These are phyloP conservation scores for Zychaea mexicana DNA, from an alignment of 371 early-diverging fungal species.

Conservation along the genomic window DNA sequence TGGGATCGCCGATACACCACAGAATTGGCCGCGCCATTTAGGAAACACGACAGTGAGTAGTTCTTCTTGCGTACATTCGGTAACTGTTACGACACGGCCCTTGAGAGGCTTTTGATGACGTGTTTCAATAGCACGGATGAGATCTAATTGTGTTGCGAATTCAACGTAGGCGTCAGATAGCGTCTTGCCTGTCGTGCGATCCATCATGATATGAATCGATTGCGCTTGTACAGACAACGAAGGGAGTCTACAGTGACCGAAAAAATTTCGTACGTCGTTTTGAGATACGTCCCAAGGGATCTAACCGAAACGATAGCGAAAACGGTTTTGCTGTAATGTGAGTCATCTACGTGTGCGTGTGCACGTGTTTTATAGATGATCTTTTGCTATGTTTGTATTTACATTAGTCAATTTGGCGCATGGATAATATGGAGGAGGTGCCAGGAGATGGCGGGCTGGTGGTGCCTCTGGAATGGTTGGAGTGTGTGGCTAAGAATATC, in stretches of 20 bases:
- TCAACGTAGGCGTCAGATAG: conserved; percentile 69
- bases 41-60: conserved; percentile 68
- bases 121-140: conserved; percentile 50
- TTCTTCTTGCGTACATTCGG: conserved; percentile 68
- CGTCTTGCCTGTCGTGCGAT: conserved; percentile 68
- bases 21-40: conserved; percentile 64
- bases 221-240: conserved; percentile 41
- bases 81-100: conserved; percentile 66
- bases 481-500: not conserved
- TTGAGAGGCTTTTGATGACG: conserved; percentile 62
- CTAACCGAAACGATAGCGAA: conserved; percentile 19
- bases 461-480: not conserved
- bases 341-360: not conserved
- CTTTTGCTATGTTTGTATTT: conserved; percentile 8
- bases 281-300: conserved; percentile 65
- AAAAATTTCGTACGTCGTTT: conserved; percentile 53
- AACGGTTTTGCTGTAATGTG: not conserved
- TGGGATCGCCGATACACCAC: conserved; percentile 43
- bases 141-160: conserved; percentile 47
- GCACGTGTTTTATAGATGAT: not conserved
- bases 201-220: conserved; percentile 60
- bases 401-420: conserved; percentile 49
- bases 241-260: conserved; percentile 42
- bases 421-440: conserved; percentile 25
- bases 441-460: not conserved